These are phyloP conservation scores for Porcisia hertigi DNA, from an alignment of 208 protist species.

Conservation along the genomic window DNA sequence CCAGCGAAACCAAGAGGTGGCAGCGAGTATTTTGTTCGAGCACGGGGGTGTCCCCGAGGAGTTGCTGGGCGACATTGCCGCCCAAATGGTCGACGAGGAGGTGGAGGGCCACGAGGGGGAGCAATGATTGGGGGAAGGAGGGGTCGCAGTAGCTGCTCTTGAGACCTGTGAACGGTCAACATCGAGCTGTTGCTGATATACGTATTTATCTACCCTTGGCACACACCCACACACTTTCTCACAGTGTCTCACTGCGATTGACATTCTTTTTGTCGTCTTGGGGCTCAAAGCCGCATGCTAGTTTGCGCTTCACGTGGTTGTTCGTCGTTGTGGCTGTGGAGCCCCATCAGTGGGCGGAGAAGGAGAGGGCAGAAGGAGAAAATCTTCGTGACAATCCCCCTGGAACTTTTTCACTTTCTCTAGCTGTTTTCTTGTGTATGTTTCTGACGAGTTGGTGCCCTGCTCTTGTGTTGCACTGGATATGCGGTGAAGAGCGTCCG, in stretches of 20 bases:
- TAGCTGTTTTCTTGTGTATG: neutral
- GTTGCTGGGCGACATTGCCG: slow-evolving; percentile 40
- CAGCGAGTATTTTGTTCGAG: slow-evolving; percentile 80
- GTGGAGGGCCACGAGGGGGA: slow-evolving; percentile 30
- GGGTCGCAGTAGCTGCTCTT: neutral
- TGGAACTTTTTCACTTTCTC: neutral
- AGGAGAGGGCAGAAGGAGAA: neutral
- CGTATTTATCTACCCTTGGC: neutral
- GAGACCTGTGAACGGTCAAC: neutral
- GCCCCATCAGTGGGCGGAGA: neutral
- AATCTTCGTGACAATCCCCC: neutral
- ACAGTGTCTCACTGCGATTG: no score
- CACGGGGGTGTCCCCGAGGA: slow-evolving; percentile 59
- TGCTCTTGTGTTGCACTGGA: neutral
- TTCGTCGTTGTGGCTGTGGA: neutral
- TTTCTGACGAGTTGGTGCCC: neutral
- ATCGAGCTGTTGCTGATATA: neutral
- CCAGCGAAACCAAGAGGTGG: slow-evolving; percentile 73
- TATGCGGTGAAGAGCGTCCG: neutral
- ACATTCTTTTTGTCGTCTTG: neutral
- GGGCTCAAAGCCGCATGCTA: neutral
- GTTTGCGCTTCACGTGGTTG: neutral
- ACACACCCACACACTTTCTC: no score
- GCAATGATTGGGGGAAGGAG: slow-evolving; percentile 3
- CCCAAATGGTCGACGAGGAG: slow-evolving; percentile 28